Evolutionary conservation across 257 asterid genomes (phyloP).

Genomic region (Gentiana dahurica): DNA sequence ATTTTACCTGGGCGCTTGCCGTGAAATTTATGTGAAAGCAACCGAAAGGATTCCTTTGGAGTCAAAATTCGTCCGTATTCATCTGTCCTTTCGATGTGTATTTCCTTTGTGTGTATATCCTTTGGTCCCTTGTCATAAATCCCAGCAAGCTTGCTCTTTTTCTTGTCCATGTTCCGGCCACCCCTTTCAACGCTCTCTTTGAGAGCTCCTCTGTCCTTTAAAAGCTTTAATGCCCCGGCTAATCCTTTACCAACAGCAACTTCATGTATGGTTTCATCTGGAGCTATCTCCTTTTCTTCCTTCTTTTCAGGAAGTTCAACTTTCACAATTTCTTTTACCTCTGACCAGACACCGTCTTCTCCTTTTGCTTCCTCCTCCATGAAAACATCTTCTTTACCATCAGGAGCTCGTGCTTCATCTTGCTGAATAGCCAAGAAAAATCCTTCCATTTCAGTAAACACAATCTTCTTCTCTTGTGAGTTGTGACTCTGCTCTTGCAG

Average conservation of each 20-base stretch:
- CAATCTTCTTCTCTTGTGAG: conserved; percentile 64
- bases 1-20: conserved; percentile 96
- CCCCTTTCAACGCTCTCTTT: conserved; percentile 96
- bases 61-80: conserved; percentile 89
- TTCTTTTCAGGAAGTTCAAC: conserved; percentile 31
- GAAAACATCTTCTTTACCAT: conserved; percentile 66
- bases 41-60: conserved; percentile 87
- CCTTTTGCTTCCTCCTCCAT: conserved; percentile 77
- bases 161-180: conserved; percentile 98
- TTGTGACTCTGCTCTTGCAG: conserved; percentile 33
- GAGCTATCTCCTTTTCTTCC: conserved; percentile 41
- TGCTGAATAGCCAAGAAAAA: conserved; percentile 96
- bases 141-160: conserved; percentile 90
- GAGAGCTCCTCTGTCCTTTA: conserved; percentile 81
- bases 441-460: conserved; percentile 97
- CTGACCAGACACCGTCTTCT: conserved; percentile 54
- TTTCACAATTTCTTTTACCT: conserved; percentile 40
- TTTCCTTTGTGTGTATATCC: conserved; percentile 34
- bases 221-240: conserved; percentile 63
- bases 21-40: conserved; percentile 86
- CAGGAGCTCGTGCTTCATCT: conserved; percentile 54
- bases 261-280: conserved; percentile 78
- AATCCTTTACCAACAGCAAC: conserved; percentile 86
- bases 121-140: conserved; percentile 46
- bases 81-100: conserved; percentile 84